These are phyloP conservation scores for Ascomycota sp. DNA, from an alignment of 2,329 filamentous ascomycete genomes.

Conservation along the genomic window DNA sequence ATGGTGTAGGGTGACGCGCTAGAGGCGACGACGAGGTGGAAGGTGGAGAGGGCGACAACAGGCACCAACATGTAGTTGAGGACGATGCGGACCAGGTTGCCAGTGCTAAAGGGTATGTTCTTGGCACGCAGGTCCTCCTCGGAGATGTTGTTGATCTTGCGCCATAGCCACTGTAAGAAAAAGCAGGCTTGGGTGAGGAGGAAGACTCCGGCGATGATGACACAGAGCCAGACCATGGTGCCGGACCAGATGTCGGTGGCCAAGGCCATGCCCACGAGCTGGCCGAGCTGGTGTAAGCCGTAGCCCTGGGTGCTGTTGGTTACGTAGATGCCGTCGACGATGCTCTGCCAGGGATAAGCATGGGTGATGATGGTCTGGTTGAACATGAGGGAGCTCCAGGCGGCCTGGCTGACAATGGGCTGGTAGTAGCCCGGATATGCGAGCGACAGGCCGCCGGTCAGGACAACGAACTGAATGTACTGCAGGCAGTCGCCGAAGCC, in stretches of 20 bases:
- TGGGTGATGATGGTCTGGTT: conserved; percentile 71
- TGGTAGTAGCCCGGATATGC: conserved; percentile 91
- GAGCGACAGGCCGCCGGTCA: conserved; percentile 73
- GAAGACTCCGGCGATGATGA: conserved; percentile 48
- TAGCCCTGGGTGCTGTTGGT: conserved; percentile 64
- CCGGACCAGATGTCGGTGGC: conserved; percentile 77
- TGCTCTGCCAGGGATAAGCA: conserved; percentile 39
- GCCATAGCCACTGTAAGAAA: conserved; percentile 53
- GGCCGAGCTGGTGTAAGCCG: conserved; percentile 59
- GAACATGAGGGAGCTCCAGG: conserved; percentile 85
- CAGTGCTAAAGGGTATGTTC: conserved; percentile 71
- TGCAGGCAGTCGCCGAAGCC: conserved; percentile 93
- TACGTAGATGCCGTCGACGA: conserved; percentile 74
- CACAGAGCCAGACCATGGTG: conserved; percentile 78
- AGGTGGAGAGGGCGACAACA: conserved; percentile 69
- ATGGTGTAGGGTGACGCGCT: conserved; percentile 51
- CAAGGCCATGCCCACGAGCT: conserved; percentile 61
- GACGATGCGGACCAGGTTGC: conserved; percentile 63
- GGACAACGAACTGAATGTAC: conserved; percentile 80
- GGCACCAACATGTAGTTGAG: conserved; percentile 88
- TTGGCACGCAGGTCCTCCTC: conserved; percentile 82
- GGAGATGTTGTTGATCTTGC: conserved; percentile 46
- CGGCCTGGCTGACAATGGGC: conserved; percentile 67
- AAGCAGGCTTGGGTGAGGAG: conserved; percentile 61
- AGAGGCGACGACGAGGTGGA: conserved; percentile 63